Evolutionary conservation across 2,329 filamentous ascomycete genomes (phyloP), one percentile per base, ranked within the genome.

Genomic region (Colletotrichum eleusines): DNA sequence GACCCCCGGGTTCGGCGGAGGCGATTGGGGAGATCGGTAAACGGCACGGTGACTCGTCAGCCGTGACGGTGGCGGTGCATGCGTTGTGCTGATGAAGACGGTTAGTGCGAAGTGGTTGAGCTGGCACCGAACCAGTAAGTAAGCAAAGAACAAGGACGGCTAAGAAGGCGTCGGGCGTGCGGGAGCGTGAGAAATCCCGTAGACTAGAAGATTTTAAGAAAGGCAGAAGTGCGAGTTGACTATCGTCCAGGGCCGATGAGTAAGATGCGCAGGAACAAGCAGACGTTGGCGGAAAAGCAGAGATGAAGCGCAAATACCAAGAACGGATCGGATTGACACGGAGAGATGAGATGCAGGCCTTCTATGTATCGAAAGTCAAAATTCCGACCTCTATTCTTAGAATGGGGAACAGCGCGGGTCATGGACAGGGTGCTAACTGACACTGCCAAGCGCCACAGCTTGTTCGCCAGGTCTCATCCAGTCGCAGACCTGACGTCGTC

Each of bases 391-490:
- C 42, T 35, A 65, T 71, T 71, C 64, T 71, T 40, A 12, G 64
- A 68, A 68, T 71, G 68, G 69, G 40, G 40, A 46, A 68, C 68
- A 46, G 68, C 68, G 18, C 51, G 64, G 68, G 46, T 58, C 69
- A 69, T 69, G 69, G 38, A 57, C 66, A 57, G 51, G 69, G 35
- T 42, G 42, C 48, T 51, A 70, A 50, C 69, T 72, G 69, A 72
- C 69, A 72, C 69, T 70, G 69, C 69, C 69, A 72, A 72, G 69
- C 54, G 69, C 69, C 50, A 62, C 69, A 72, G 62, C 54, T 63
- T 60, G 65, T 63, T 59, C 38, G 33, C 58, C 63, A 69, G 68
- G 64, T 69, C 64, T 68, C 69, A 71, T 54, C 44, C 58, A 71
- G 69, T 71, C 64, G 58, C 69, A 69, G 69, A 69, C 35, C 58